Conservation (phyloP, 768 basidiomycete species). For the Ephemerocybe angulata region DNA sequence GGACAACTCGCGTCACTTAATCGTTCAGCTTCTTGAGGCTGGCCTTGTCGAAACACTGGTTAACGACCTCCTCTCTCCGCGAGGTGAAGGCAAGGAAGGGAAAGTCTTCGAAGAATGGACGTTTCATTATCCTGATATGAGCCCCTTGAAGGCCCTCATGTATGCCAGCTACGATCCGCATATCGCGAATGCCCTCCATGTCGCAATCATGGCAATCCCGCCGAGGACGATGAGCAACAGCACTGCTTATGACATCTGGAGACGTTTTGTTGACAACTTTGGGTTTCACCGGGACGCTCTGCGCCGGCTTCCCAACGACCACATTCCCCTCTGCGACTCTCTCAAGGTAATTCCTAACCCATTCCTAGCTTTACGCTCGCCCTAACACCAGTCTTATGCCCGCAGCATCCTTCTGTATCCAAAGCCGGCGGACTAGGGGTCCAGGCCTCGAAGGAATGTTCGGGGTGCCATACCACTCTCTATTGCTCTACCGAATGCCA, state of each 20-base stretch:
- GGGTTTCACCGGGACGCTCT: not conserved
- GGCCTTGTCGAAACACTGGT: not conserved
- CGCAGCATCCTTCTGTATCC: not conserved
- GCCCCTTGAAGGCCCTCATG: not conserved
- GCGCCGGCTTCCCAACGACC: not conserved
- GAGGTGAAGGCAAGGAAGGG: not conserved
- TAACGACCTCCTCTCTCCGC: not conserved
- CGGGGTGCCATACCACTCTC: not conserved
- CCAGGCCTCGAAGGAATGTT: too few relatives aligned
- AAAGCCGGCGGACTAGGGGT: too few relatives aligned
- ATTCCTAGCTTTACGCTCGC: too few relatives aligned
- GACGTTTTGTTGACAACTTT: not conserved
- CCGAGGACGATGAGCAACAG: not conserved
- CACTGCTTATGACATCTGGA: not conserved
- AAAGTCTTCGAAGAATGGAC: not conserved
- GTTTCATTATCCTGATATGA: not conserved
- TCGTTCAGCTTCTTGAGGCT: not conserved
- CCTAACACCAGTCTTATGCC: not conserved
- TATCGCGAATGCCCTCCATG: not conserved
- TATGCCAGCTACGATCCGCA: not conserved
- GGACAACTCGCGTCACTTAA: not conserved
- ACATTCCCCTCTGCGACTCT: not conserved
- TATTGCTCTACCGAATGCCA: not conserved
- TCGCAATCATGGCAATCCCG: not conserved
- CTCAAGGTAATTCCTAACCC: not conserved